Base-by-base conservation (phyloP, 1,284 basidiomycete genomes). In the Trametes polyzona region DNA sequence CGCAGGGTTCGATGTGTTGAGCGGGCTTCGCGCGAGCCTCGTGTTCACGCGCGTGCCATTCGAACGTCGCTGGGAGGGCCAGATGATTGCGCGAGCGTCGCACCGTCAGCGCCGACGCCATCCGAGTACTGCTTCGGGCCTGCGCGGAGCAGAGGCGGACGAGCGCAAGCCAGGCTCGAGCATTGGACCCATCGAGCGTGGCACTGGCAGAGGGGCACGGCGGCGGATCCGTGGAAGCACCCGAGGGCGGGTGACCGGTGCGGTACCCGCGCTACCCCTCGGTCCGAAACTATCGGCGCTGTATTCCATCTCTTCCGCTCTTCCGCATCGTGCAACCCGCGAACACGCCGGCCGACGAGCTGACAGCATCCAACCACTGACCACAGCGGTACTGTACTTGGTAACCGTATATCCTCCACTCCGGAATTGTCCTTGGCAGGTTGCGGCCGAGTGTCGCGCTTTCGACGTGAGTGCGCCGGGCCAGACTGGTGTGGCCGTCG, bases 21-120 rank as follows among this genome's bases (percentile, higher is more conserved):
- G 11, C 17, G n/a, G 32, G 24, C 40, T 55, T 48, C 53, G 39
- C 39, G 46, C 46, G 44, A 35, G 46, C 53, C 53, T 47, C 53
- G 46, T 55, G 53, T 27, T 14, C 32, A 40, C 4, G 39, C 46
- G 39, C 53, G 17, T 55, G 52, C 36, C 27, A 27, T 27, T 35
- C 44, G 41, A 39, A 48, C 46, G 52, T 48, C 46, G 46, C n/a
- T 23, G 32, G 24, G n/a, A 6, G 11, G 26, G 19, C 32, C 53
- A 52, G 33, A 44, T 27, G 41, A 44, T 33, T 36, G 46, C 5
- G 17, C 14, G 5, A 24, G 33, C n/a, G 23, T 14, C 9, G 33
- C 46, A 33, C n/a, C n/a, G n/a, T n/a, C n/a, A n/a, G n/a, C n/a
- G n/a, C n/a, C n/a, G n/a, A n/a, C n/a, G n/a, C n/a, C n/a, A n/a